These are phyloP conservation scores for Suillus placidus DNA, from an alignment of 768 basidiomycete species.

Conservation along the genomic window DNA sequence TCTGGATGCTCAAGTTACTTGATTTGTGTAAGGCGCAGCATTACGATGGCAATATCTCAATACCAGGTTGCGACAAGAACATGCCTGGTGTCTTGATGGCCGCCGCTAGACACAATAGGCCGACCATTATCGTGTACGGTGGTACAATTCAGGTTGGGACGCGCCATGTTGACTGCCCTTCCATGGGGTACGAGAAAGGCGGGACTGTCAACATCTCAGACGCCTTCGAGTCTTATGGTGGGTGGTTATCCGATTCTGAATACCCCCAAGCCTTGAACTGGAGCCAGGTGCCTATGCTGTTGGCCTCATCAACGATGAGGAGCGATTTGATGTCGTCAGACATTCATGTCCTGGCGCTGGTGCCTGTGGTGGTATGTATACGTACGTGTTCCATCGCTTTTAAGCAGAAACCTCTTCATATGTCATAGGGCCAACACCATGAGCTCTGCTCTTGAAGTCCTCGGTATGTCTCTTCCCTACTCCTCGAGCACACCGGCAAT, in stretches of 20 bases:
- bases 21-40: conserved; percentile 66
- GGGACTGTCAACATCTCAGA: conserved; percentile 84
- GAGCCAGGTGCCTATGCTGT: conserved; percentile 71
- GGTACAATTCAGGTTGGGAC: conserved; percentile 81
- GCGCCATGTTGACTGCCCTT: conserved; percentile 79
- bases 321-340: conserved; percentile 82
- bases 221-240: conserved; percentile 84
- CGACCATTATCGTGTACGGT: conserved; percentile 85
- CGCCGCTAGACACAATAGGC: conserved; percentile 83
- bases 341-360: conserved; percentile 86
- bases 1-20: neutral
- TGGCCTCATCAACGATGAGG: conserved; percentile 77
- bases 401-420: neutral
- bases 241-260: conserved; percentile 4
- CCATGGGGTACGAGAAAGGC: conserved; percentile 77
- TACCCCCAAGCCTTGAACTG: conserved; percentile 2
- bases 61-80: conserved; percentile 92
- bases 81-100: conserved; percentile 92
- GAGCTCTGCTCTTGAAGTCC: conserved; percentile 80
- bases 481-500: conserved; percentile 74
- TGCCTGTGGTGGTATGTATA: conserved; percentile 89
- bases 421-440: conserved; percentile 75
- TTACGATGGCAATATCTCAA: conserved; percentile 84
- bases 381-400: conserved; percentile 42
- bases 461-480: conserved; percentile 86